Evolutionary conservation across 1,139 yeast species (phyloP).

Genomic region (Entelexis paramagnoliae): DNA sequence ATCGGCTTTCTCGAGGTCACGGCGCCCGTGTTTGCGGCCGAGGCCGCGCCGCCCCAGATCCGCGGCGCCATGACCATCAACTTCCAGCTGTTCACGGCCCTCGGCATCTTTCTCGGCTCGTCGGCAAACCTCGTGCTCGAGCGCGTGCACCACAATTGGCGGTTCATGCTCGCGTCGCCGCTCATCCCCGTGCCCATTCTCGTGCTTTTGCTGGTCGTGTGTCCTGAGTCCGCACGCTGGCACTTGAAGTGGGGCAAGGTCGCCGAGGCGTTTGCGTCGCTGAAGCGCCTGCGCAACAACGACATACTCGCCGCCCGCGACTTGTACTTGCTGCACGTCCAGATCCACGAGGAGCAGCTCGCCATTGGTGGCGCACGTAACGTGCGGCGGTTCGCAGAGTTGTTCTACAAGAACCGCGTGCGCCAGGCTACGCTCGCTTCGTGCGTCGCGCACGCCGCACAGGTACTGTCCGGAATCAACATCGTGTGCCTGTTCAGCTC

Average conservation of each 20-base stretch:
- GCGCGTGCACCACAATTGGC: constrained; percentile 46
- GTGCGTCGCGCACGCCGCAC: constrained; percentile 79
- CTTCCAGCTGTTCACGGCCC: constrained; percentile 86
- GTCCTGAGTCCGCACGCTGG: constrained; percentile 76
- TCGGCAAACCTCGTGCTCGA: constrained; percentile 13
- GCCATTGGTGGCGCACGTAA: constrained; percentile 33
- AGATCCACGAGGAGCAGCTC: constrained; percentile 56
- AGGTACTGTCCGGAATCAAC: constrained; percentile 86
- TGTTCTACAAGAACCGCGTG: constrained; percentile 60
- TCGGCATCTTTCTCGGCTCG: constrained; percentile 43
- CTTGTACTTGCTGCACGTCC: constrained; percentile 59
- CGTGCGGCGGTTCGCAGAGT: constrained; percentile 37
- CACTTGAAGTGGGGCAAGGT: constrained; percentile 46
- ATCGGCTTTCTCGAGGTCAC: constrained; percentile 75
- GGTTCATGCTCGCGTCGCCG: constrained; percentile 62
- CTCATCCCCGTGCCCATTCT: constrained; percentile 37
- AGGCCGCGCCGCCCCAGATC: constrained; percentile 63
- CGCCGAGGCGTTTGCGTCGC: constrained; percentile 20
- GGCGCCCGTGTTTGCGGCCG: constrained; percentile 74
- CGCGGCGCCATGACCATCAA: constrained; percentile 77
- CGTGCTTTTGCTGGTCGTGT: constrained; percentile 34
- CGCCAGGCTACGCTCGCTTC: constrained; percentile 76
- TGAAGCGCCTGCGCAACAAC: constrained; percentile 17
- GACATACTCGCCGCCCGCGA: constrained; percentile 24
- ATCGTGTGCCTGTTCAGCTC: constrained; percentile 64